A percentile compares a stretch with the other conserved stretches of the same genome.
Evolutionary conservation across 2,329 filamentous ascomycete species (phyloP).

Genomic region (Fusarium sacchari): DNA sequence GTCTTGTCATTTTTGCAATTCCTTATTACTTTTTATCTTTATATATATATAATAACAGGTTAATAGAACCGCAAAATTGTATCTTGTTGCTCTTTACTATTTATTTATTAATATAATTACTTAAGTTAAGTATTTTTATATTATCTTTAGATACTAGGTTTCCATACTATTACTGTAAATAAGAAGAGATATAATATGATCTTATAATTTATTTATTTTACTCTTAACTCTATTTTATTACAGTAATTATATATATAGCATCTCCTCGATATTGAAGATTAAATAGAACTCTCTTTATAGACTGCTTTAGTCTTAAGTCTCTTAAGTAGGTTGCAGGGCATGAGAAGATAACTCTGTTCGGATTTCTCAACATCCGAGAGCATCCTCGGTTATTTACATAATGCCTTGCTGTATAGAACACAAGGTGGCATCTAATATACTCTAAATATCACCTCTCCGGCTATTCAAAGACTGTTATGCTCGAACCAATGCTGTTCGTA

Average conservation of each 20-base stretch:
- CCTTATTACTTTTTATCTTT: not conserved
- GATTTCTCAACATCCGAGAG: not conserved
- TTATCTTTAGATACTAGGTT: too few species aligned
- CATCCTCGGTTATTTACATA: not conserved
- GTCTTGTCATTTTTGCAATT: constrained; percentile 22
- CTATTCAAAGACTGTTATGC: not conserved
- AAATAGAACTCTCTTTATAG: fast-evolving
- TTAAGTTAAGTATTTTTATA: too few species aligned
- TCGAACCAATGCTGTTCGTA: not conserved
- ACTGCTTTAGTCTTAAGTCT: not conserved
- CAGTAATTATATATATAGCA: fast-evolving
- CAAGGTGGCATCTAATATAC: not conserved
- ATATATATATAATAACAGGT: too few species aligned
- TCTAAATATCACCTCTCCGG: fast-evolving
- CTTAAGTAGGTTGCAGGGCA: not conserved
- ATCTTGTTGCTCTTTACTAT: too few species aligned
- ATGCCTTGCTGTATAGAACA: not conserved
- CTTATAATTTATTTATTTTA: not conserved
- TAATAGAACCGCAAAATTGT: too few species aligned
- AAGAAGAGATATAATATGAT: fast-evolving
- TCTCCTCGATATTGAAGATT: fast-evolving
- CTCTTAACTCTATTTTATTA: fast-evolving
- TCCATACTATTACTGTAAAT: not conserved
- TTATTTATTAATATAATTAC: too few species aligned
- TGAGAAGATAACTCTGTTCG: not conserved